Base-by-base conservation (phyloP, 768 basidiomycete genomes). In the Cubamyces sp. region DNA sequence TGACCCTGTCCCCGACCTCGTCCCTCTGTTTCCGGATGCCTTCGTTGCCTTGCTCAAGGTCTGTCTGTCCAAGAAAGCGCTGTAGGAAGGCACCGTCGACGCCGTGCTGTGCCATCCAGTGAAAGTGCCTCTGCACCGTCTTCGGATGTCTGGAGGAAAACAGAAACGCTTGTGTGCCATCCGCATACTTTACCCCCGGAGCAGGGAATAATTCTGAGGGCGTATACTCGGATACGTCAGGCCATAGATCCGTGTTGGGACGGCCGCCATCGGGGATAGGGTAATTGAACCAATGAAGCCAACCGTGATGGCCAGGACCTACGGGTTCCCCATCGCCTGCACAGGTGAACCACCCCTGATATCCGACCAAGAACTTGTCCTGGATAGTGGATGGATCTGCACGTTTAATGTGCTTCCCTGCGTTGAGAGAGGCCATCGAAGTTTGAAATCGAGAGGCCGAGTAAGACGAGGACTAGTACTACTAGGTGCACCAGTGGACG, bases 61-160 rank as follows among this genome's bases (percentile, higher is more conserved):
- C 89, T 43, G 84, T 86, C 69, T 91, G 82, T 2, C 84, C 81
- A 1, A 82, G 82, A 69, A 92, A 93, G 3, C 92, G 85, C 72
- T 94, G 92, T 19, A 94, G 71, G 71, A 94, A 92, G 1, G 83
- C 90, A 14, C 92, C 92, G 62, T 93, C 90, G 41, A 94, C 83
- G 47, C 87, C 86, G 64, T 91, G 87, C 65, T 84, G 76, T 5
- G 90, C 90, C 92, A 94, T 94, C 91, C 90, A 91, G 66, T 83
- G 81, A 71, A 91, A 91, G 70, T 92, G 90, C 40, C 84, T 76
- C 68, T 82, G 82, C 6, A 93, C 91, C 0, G 91, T 92, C 70
- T 84, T 83, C 16, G 85, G 80, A 71, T 92, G 82, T 39, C 91
- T 82, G 2, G 90, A 92, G 1, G 92, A 93, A 74, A 94, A 94